phyloP scores from a whole-genome alignment of 345 rosid species.

The Citrus hindsii region DNA sequence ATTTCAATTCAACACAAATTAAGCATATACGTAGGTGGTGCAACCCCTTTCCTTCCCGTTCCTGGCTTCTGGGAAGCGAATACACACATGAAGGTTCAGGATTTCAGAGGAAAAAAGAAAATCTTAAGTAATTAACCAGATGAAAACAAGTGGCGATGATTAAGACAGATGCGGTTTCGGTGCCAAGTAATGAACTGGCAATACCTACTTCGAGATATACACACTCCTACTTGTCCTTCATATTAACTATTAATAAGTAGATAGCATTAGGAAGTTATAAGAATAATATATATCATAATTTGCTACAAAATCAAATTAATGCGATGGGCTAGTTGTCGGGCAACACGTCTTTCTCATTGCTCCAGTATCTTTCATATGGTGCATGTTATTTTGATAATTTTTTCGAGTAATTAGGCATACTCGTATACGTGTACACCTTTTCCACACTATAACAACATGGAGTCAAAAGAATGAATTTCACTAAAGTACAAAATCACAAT shows the following conservation, averaged over 20 bases:
- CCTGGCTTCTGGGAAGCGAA: not conserved
- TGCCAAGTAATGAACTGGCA: not conserved
- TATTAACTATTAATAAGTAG: not conserved
- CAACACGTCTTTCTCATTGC: not conserved
- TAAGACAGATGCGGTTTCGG: not conserved
- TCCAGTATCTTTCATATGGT: not conserved
- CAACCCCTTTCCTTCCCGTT: not conserved
- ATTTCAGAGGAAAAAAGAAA: too few relatives aligned
- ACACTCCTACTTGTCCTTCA: not conserved
- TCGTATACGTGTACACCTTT: not conserved
- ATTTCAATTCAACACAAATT: not conserved
- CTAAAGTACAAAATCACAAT: too few relatives aligned
- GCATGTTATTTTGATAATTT: not conserved
- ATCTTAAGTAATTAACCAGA: too few relatives aligned
- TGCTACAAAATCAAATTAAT: not conserved
- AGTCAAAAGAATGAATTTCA: not conserved
- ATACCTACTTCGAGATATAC: not conserved
- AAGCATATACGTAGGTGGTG: not conserved
- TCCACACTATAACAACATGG: not conserved
- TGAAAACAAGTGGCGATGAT: not conserved
- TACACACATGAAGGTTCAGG: not conserved
- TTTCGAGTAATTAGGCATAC: not conserved
- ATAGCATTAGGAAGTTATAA: not conserved
- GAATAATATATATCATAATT: not conserved
- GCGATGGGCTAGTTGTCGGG: not conserved